phyloP scores from a whole-genome alignment of 805 yeast genomes.

The Ogataea allantospora region DNA sequence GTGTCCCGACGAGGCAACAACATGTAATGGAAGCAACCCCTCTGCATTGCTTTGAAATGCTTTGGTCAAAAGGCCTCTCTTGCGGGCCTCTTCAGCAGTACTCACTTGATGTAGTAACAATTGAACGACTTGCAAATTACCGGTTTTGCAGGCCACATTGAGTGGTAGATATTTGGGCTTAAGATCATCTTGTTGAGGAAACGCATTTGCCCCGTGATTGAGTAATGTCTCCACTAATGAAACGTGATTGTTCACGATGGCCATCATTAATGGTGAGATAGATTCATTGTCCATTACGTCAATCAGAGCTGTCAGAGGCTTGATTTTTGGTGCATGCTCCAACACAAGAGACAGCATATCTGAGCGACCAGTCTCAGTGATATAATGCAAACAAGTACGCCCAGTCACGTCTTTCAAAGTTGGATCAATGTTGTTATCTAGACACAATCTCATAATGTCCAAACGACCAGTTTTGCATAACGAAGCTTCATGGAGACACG shows the following conservation, averaged over 20 bases:
- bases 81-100: slow-evolving; percentile 29
- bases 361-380: slow-evolving; percentile 57
- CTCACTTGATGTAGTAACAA: slow-evolving; percentile 46
- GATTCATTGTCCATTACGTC: slow-evolving; percentile 68
- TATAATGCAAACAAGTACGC: slow-evolving; percentile 83
- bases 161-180: slow-evolving; percentile 71
- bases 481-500: slow-evolving; percentile 70
- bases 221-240: slow-evolving; percentile 51
- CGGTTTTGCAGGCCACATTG: slow-evolving; percentile 85
- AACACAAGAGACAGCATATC: slow-evolving; percentile 40
- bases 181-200: slow-evolving; percentile 46
- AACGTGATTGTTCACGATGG: slow-evolving; percentile 68
- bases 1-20: slow-evolving; percentile 84
- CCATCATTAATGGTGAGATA: slow-evolving; percentile 77
- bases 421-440: slow-evolving; percentile 26
- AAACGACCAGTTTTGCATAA: slow-evolving; percentile 27
- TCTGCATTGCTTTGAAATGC: slow-evolving; percentile 73
- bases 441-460: slow-evolving; percentile 27
- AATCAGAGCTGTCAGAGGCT: slow-evolving; percentile 32
- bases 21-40: slow-evolving; percentile 84
- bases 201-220: slow-evolving; percentile 47
- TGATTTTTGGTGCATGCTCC: slow-evolving; percentile 28
- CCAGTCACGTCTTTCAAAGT: slow-evolving; percentile 62
- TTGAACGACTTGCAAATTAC: slow-evolving; percentile 68
- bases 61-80: slow-evolving; percentile 32